Evolutionary conservation across 2,329 filamentous ascomycete species (phyloP).

Genomic region (Aspergillus costaricaensis): DNA sequence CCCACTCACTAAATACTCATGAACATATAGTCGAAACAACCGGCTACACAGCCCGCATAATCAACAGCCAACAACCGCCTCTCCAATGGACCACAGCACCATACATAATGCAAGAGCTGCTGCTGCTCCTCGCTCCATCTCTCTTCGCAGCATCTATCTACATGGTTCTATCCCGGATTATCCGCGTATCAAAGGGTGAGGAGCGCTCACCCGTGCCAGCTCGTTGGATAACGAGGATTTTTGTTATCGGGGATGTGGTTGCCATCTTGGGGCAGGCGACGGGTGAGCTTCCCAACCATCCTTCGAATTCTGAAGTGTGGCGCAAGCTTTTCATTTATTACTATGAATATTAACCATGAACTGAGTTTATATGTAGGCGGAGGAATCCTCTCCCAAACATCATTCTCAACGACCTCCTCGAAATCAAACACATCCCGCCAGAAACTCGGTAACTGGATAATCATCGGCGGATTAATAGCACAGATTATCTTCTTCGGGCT

Average conservation of each 20-base stretch:
- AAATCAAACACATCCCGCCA: too few species aligned
- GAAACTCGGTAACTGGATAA: neutral
- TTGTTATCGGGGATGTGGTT: neutral
- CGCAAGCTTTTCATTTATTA: too few species aligned
- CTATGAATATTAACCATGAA: too few species aligned
- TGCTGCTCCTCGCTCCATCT: neutral
- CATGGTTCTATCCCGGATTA: neutral
- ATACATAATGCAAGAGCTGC: neutral
- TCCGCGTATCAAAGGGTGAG: neutral
- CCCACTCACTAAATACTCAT: too few species aligned
- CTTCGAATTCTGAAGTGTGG: too few species aligned
- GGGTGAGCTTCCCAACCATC: neutral
- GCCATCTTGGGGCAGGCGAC: neutral
- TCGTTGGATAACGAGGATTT: neutral
- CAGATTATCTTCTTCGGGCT: neutral
- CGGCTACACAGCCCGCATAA: neutral
- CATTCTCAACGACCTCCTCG: too few species aligned
- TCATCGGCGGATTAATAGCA: neutral
- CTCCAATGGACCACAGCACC: neutral
- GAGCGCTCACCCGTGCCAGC: neutral
- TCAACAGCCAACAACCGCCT: neutral
- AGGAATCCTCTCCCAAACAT: neutral
- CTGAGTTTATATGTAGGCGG: neutral
- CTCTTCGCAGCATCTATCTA: slow-evolving; percentile 1
- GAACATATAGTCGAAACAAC: neutral